Evolutionary conservation across 345 rosid genomes (phyloP).

Genomic region (Heritiera fomes): DNA sequence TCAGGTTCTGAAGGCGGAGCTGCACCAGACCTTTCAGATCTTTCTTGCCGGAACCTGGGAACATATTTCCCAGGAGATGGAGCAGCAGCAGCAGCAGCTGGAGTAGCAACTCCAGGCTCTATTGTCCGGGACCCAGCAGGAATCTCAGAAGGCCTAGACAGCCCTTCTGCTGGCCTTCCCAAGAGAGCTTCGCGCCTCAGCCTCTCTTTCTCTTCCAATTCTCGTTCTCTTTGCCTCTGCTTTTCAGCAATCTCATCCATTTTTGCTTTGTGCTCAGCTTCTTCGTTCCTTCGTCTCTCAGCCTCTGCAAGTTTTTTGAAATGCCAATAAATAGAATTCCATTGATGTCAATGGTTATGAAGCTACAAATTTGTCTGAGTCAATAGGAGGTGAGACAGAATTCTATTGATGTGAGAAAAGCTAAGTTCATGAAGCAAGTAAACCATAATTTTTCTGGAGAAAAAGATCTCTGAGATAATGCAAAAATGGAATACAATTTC

Average conservation of each 20-base stretch:
- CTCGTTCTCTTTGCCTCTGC: conserved; percentile 84
- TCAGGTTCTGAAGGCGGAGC: conserved; percentile 50
- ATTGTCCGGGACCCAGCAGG: conserved; percentile 36
- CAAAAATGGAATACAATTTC: conserved; percentile 1
- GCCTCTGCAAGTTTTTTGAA: conserved; percentile 56
- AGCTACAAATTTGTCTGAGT: neutral
- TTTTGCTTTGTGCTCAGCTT: conserved; percentile 80
- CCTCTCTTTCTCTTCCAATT: conserved; percentile 77
- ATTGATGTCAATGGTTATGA: neutral
- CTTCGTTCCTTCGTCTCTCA: conserved; percentile 73
- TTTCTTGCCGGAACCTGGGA: conserved; percentile 52
- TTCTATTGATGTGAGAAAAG: neutral
- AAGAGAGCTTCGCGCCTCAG: conserved; percentile 57
- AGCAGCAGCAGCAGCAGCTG: conserved; percentile 29
- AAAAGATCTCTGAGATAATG: neutral
- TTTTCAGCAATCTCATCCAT: conserved; percentile 84
- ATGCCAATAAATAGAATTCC: neutral
- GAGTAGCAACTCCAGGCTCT: conserved; percentile 27
- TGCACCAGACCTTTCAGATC: conserved; percentile 32
- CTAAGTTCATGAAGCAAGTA: neutral
- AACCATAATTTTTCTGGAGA: neutral
- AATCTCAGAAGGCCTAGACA: conserved; percentile 46
- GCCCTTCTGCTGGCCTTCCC: conserved; percentile 43
- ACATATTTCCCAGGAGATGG: conserved; percentile 56
- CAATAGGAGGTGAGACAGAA: neutral